Base-by-base conservation (phyloP, 164 flowering plant genomes). In the Cinnamomum micranthum region DNA sequence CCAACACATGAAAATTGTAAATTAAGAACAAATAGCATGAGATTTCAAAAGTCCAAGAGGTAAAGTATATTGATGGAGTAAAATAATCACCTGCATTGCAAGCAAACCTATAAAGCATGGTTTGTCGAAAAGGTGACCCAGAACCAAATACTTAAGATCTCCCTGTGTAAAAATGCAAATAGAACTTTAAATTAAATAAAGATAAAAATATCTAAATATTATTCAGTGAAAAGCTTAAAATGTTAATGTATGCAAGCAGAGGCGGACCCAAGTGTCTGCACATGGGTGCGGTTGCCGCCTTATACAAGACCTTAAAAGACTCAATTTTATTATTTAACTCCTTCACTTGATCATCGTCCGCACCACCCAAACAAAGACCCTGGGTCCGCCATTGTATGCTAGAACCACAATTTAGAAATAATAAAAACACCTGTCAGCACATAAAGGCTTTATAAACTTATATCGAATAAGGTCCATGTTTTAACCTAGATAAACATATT, bases 91-190 rank as follows among this genome's bases (percentile, higher is more conserved):
- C 91, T 89, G 78, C 6, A 92, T 69, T 71, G 98, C 98, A 72
- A 94, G 93, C 74, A 84, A n/a, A 59, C 98, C 98, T 28, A 94
- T 81, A 83, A 94, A 94, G 81, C 98, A 94, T 22, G 98, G 98
- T 75, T 94, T 94, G 85, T 94, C 96, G 80, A 94, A 94, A 31
- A 94, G 96, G 73, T 88, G 94, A 58, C 92, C 98, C 87, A 94
- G 69, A 72, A 85, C 35, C 69, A 91, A 78, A 83, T 94, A 96
- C 80, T 87, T 91, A 63, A 73, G 64, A 79, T 91, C 77, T 68
- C 84, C 81, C 91, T 90, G 86, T 78, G 27, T 59, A 71, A 69
- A 10, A 24, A 41, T 68, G 28, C 31, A 22, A 64, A 22, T 11
- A 64, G 11, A 6, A 22, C 22, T 22, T 24, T 7, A 64, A 64